Conservation (phyloP, 306 rosid species). For the Acacia acuminata region DNA sequence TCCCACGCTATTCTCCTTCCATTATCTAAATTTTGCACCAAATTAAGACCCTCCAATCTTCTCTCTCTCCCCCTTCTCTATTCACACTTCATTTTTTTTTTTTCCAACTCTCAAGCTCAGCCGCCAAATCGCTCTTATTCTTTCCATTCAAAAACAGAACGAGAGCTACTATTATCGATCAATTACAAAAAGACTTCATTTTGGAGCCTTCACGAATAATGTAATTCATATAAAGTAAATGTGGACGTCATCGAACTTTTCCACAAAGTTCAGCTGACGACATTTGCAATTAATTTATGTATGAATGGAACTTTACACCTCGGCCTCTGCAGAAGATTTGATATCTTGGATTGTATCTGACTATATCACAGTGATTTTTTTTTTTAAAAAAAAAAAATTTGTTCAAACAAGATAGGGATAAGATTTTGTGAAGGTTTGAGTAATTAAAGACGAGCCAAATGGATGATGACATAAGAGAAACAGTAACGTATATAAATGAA, state of each 20-base stretch:
- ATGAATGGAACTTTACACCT: neutral
- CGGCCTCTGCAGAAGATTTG: neutral
- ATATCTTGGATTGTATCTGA: conserved; percentile 5
- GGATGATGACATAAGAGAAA: conserved; percentile 24
- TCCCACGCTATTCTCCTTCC: neutral
- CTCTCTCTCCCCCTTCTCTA: neutral
- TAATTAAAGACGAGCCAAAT: conserved; percentile 24
- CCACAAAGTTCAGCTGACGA: neutral
- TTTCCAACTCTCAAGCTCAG: neutral
- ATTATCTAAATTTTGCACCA: neutral
- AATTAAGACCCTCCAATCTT: neutral
- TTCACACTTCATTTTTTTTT: conserved; percentile 28
- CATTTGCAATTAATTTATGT: neutral
- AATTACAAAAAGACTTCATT: neutral
- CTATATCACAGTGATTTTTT: neutral
- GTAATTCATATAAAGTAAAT: neutral
- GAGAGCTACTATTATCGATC: neutral
- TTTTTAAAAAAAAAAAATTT: no score
- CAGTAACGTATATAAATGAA: neutral
- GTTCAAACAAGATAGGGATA: conserved; percentile 27
- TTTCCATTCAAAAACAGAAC: neutral
- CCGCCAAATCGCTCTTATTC: neutral
- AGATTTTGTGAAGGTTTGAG: neutral
- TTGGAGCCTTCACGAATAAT: neutral
- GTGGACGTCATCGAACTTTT: conserved; percentile 18